Conservation (phyloP, 305 asterid species). For the Rubia peregrina region DNA sequence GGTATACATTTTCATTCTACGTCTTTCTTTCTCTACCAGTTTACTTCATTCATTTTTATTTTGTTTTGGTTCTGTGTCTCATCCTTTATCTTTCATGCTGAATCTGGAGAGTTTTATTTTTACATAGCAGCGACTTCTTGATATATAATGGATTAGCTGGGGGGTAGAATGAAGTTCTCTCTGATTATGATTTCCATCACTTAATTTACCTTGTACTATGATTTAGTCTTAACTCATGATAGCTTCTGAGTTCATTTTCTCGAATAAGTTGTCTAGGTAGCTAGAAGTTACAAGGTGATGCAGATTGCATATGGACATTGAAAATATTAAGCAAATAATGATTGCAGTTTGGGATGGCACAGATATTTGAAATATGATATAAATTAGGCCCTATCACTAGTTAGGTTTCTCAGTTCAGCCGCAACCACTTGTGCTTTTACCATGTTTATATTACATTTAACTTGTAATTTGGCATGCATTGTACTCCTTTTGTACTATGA, state of each 20-base stretch:
- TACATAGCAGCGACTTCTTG: not conserved
- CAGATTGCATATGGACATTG: not conserved
- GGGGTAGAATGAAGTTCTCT: not conserved
- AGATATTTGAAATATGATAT: not conserved
- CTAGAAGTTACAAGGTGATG: not conserved
- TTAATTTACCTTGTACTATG: not conserved
- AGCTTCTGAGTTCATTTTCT: no score
- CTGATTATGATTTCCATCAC: not conserved
- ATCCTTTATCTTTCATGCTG: not conserved
- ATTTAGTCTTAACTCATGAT: not conserved
- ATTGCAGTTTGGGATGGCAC: no score
- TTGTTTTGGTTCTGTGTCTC: not conserved
- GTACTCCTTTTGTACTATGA: not conserved
- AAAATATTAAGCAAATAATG: not conserved
- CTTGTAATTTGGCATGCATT: not conserved
- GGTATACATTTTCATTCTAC: constrained; percentile 34
- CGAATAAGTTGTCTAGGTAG: not conserved
- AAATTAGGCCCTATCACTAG: not conserved
- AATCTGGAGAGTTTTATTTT: not conserved
- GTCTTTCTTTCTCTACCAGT: not conserved
- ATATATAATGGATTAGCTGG: not conserved
- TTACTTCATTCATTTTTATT: not conserved
- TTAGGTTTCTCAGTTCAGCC: not conserved
- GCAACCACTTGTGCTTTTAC: not conserved
- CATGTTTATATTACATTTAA: not conserved